phyloP scores from a whole-genome alignment of 2,329 filamentous ascomycete species.

The Xylaria hypoxylon region DNA sequence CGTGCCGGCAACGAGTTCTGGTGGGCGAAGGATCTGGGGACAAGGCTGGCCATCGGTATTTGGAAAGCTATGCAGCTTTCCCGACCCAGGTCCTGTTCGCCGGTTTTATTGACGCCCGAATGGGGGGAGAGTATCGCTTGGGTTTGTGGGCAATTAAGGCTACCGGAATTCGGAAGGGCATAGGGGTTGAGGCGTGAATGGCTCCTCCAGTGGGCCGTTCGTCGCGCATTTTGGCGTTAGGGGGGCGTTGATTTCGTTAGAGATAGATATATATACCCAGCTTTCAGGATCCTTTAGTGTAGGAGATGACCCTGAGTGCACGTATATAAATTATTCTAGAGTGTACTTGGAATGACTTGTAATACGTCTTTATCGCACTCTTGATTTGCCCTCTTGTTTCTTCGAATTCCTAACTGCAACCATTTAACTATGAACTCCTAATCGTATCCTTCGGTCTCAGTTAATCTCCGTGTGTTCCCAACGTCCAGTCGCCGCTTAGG shows the following conservation, averaged over 20 bases:
- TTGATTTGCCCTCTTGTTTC: neutral
- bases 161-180: constrained; percentile 23
- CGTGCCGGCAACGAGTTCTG: constrained; percentile 41
- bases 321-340: constrained; percentile 4
- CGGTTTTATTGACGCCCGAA: constrained; percentile 38
- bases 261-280: constrained; percentile 28
- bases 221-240: constrained; percentile 18
- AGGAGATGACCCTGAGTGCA: constrained; percentile 5
- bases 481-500: too few relatives aligned
- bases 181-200: neutral
- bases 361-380: neutral
- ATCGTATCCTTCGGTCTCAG: too few relatives aligned
- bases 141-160: constrained; percentile 42
- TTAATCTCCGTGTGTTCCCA: too few relatives aligned
- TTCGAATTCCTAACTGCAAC: neutral
- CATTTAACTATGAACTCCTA: too few relatives aligned
- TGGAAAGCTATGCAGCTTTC: constrained; percentile 43
- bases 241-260: constrained; percentile 15
- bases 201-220: neutral
- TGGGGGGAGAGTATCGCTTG: constrained; percentile 48
- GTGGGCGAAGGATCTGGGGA: constrained; percentile 44
- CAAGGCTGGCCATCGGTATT: constrained; percentile 44
- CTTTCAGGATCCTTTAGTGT: constrained; percentile 2
- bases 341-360: neutral
- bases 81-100: constrained; percentile 12